These are phyloP conservation scores for Linaria vulgaris DNA, from an alignment of 257 asterid genomes.

Conservation along the genomic window DNA sequence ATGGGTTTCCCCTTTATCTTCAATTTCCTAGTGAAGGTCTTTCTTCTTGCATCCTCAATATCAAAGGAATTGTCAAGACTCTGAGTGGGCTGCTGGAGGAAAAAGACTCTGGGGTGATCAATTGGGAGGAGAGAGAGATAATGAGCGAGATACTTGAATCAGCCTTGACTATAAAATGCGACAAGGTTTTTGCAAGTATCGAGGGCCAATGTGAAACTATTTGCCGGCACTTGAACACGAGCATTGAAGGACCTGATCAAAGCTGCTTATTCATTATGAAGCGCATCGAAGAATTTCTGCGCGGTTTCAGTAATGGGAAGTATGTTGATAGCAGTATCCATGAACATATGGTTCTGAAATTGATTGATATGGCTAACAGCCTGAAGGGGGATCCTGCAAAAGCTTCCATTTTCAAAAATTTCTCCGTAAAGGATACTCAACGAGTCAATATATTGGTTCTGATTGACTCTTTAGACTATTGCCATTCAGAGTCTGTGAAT, in stretches of 20 bases:
- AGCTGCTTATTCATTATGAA: slow-evolving; percentile 66
- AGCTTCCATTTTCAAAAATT: slow-evolving; percentile 44
- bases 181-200: slow-evolving; percentile 70
- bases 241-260: slow-evolving; percentile 61
- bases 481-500: slow-evolving; percentile 76
- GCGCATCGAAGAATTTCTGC: slow-evolving; percentile 74
- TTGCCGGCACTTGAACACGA: slow-evolving; percentile 57
- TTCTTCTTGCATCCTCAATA: slow-evolving; percentile 76
- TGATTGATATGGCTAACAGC: slow-evolving; percentile 61
- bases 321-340: slow-evolving; percentile 56
- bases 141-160: slow-evolving; percentile 63
- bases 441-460: slow-evolving; percentile 70
- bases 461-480: slow-evolving; percentile 67
- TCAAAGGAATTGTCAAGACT: slow-evolving; percentile 52
- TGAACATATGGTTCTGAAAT: slow-evolving; percentile 59
- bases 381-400: slow-evolving; percentile 59
- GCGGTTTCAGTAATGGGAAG: slow-evolving; percentile 36
- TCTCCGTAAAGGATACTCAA: slow-evolving; percentile 57
- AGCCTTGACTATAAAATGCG: slow-evolving; percentile 65
- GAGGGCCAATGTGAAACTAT: slow-evolving; percentile 64
- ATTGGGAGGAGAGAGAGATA: slow-evolving; percentile 51
- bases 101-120: slow-evolving; percentile 45
- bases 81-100: slow-evolving; percentile 64
- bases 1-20: slow-evolving; percentile 78
- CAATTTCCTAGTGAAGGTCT: slow-evolving; percentile 56